Conservation (phyloP, 2,329 filamentous ascomycete genomes). For the Fusarium armeniacum region DNA sequence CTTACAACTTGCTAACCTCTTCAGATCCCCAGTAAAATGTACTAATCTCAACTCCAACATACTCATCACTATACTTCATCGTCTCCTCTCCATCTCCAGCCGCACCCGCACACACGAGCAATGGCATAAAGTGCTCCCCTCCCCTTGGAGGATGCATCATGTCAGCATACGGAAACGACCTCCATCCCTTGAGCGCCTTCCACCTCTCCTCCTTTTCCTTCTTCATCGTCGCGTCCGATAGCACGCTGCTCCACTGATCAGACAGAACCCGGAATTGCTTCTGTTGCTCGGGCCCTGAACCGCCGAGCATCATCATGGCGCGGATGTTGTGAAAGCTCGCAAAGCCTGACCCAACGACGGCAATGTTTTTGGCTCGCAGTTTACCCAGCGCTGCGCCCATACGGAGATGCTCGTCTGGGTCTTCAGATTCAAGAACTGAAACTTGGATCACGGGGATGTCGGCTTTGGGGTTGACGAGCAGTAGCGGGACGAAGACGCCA, state of each 20-base stretch:
- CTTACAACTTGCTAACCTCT: slow-evolving; percentile 29
- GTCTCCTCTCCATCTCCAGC: slow-evolving; percentile 61
- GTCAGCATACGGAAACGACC: slow-evolving; percentile 62
- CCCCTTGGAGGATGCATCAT: slow-evolving; percentile 67
- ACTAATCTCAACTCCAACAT: slow-evolving; percentile 63
- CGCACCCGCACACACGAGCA: slow-evolving; percentile 69
- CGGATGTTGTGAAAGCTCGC: slow-evolving; percentile 70
- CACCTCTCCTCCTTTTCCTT: slow-evolving; percentile 55
- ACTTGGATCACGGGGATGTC: slow-evolving; percentile 69
- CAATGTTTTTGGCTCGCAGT: slow-evolving; percentile 67
- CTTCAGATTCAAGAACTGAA: slow-evolving; percentile 67
- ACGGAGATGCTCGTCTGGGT: slow-evolving; percentile 62
- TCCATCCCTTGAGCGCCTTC: slow-evolving; percentile 61
- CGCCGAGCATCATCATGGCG: slow-evolving; percentile 58
- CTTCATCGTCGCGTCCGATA: slow-evolving; percentile 59
- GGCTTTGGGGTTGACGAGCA: slow-evolving; percentile 66
- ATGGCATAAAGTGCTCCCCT: slow-evolving; percentile 71
- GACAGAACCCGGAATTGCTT: slow-evolving; percentile 50
- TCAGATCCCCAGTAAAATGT: slow-evolving; percentile 68
- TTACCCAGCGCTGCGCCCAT: slow-evolving; percentile 66
- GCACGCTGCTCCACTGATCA: slow-evolving; percentile 61
- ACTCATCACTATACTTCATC: slow-evolving; percentile 64
- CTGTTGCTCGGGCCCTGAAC: slow-evolving; percentile 38
- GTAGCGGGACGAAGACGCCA: slow-evolving; percentile 71
- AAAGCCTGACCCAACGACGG: slow-evolving; percentile 72